Evolutionary conservation across 345 rosid species (phyloP).

Genomic region (Dovyalis caffra): DNA sequence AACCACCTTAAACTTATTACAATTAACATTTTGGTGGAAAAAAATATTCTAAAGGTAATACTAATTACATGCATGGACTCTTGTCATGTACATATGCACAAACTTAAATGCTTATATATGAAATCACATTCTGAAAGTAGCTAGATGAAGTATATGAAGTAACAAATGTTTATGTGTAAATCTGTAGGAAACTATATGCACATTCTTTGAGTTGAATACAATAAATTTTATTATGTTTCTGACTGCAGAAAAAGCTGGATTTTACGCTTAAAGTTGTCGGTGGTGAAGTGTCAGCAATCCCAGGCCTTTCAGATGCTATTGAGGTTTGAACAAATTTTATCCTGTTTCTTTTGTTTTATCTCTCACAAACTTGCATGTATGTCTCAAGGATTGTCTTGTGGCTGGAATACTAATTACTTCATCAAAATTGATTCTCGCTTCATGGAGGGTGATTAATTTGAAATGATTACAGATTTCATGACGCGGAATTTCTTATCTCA

Average conservation of each 20-base stretch:
- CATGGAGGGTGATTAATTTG: too few relatives aligned
- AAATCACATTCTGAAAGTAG: too few relatives aligned
- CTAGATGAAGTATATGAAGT: too few relatives aligned
- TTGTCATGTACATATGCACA: too few relatives aligned
- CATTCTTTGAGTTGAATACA: too few relatives aligned
- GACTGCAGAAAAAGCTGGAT: slow-evolving; percentile 61
- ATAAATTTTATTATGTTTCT: not conserved
- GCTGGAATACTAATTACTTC: too few relatives aligned
- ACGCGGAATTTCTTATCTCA: too few relatives aligned
- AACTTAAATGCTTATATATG: too few relatives aligned
- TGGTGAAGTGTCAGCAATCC: slow-evolving; percentile 76
- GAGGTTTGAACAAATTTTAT: slow-evolving; percentile 48
- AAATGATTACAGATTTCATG: too few relatives aligned
- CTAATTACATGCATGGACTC: not conserved
- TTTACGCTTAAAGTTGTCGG: slow-evolving; percentile 77
- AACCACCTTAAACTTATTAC: not conserved
- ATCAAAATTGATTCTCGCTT: too few relatives aligned
- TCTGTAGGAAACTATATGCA: not conserved
- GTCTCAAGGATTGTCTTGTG: too few relatives aligned
- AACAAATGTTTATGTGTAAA: not conserved
- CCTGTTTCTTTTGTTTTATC: not conserved
- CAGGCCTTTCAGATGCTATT: slow-evolving; percentile 82
- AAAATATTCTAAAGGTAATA: not conserved
- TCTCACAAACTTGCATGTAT: not conserved
- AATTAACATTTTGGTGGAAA: not conserved